Percentiles rank a stretch among this genome's conserved stretches.
Conservation (phyloP, 495 filamentous ascomycete species). For the Mycothermus thermophilus region DNA sequence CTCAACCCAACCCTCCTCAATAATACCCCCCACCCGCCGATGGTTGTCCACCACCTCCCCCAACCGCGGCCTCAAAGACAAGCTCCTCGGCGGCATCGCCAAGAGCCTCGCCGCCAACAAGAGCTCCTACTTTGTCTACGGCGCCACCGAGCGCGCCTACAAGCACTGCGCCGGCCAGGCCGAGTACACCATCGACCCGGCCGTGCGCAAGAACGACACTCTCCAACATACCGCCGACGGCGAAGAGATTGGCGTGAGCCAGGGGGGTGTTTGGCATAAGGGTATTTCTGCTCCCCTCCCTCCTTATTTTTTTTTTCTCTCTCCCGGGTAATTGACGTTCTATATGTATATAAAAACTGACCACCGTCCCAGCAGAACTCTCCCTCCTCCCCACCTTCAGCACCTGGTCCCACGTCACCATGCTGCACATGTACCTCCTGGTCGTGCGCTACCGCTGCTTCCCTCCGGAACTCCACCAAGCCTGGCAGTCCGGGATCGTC, state of each 20-base stretch:
- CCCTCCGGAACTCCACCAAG: slow-evolving; percentile 35
- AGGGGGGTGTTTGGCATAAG: slow-evolving; percentile 70
- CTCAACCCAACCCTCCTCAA: too few species aligned
- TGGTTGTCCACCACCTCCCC: slow-evolving; percentile 4
- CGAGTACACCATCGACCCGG: slow-evolving; percentile 53
- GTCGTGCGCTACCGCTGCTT: slow-evolving; percentile 73
- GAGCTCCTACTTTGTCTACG: slow-evolving; percentile 22
- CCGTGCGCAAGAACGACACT: slow-evolving; percentile 38
- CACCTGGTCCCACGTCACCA: slow-evolving; percentile 89
- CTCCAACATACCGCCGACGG: slow-evolving; percentile 54
- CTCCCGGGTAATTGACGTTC: too few species aligned
- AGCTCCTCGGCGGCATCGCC: slow-evolving; percentile 3
- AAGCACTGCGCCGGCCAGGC: slow-evolving; percentile 64
- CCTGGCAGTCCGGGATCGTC: slow-evolving; percentile 39
- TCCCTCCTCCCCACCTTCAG: slow-evolving; percentile 71
- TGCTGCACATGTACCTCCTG: slow-evolving; percentile 89
- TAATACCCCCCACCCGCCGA: neutral
- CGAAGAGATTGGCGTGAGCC: slow-evolving; percentile 63
- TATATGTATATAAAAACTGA: too few species aligned
- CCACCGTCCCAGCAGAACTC: slow-evolving; percentile 10
- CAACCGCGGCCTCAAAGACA: slow-evolving; percentile 1
- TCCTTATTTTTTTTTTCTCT: slow-evolving; percentile 8
- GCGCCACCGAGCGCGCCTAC: slow-evolving; percentile 63
- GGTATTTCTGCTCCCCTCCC: too few species aligned
- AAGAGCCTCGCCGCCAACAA: slow-evolving; percentile 1